Conservation (phyloP, 495 filamentous ascomycete species). For the Echria macrotheca region DNA sequence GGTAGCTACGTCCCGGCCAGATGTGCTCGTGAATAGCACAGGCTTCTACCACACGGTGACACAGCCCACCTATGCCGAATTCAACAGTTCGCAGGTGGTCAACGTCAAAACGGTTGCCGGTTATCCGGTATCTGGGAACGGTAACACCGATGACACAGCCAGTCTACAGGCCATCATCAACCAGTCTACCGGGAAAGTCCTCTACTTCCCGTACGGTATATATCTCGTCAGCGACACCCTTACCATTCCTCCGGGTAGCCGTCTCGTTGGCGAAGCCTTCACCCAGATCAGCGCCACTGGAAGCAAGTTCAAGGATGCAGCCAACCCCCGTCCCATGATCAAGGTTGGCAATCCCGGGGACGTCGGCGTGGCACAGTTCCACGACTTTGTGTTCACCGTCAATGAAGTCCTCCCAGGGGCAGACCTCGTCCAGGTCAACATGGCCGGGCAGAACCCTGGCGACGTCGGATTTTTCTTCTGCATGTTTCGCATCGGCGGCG, state of each 20-base stretch:
- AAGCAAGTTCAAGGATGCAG: slow-evolving; percentile 43
- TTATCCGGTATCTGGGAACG: not conserved
- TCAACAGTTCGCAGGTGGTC: slow-evolving; percentile 23
- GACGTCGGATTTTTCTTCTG: slow-evolving; percentile 54
- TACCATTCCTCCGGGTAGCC: slow-evolving; percentile 50
- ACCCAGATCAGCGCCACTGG: slow-evolving; percentile 43
- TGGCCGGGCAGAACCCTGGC: slow-evolving; percentile 37
- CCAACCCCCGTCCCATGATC: slow-evolving; percentile 49
- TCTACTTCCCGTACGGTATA: slow-evolving; percentile 32
- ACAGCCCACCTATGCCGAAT: slow-evolving; percentile 42
- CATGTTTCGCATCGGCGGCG: slow-evolving; percentile 54
- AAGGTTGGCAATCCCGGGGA: slow-evolving; percentile 49
- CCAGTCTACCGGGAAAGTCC: not conserved
- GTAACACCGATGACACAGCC: not conserved
- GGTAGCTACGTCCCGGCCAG: slow-evolving; percentile 23
- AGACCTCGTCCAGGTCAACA: slow-evolving; percentile 46
- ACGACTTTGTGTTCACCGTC: slow-evolving; percentile 51
- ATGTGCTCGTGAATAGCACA: slow-evolving; percentile 24
- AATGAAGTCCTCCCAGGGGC: slow-evolving; percentile 46
- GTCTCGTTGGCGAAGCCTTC: slow-evolving; percentile 42
- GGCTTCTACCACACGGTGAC: slow-evolving; percentile 34
- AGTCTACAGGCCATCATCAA: not conserved
- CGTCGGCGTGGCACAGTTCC: slow-evolving; percentile 52
- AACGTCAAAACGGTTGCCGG: not conserved
- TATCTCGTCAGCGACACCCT: slow-evolving; percentile 44